These are phyloP conservation scores for Fusarium xyrophilum DNA, from an alignment of 2,329 filamentous ascomycete species.

Conservation along the genomic window DNA sequence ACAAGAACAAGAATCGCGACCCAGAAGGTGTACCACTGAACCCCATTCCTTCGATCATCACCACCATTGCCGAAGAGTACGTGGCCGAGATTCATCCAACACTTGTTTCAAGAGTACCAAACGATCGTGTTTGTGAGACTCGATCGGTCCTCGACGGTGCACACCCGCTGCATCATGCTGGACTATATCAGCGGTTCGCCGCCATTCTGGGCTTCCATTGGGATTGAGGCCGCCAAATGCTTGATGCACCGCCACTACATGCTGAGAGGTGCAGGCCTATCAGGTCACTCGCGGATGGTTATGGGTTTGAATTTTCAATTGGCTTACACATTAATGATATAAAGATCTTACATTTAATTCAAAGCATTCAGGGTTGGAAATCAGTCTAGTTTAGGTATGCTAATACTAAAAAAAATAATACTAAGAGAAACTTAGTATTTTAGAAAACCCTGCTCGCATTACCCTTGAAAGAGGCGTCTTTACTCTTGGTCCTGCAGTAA, in stretches of 20 bases:
- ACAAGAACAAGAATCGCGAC: neutral
- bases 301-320: too few relatives aligned
- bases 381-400: too few relatives aligned
- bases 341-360: too few relatives aligned
- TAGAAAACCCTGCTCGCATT: too few relatives aligned
- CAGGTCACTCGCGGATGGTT: accelerated
- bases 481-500: neutral
- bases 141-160: accelerated
- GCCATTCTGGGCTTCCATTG: accelerated
- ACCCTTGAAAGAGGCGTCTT: neutral
- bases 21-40: neutral
- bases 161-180: neutral
- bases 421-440: too few relatives aligned
- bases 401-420: too few relatives aligned
- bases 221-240: neutral
- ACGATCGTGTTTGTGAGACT: neutral
- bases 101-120: neutral
- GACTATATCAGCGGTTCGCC: neutral
- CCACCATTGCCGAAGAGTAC: neutral
- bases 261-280: accelerated
- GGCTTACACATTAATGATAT: too few relatives aligned
- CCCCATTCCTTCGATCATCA: neutral
- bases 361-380: too few relatives aligned
- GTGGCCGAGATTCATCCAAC: neutral
- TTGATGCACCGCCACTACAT: neutral